Base-by-base conservation (phyloP, 352 stramenopile genomes). In the Phytophthora hybrid region DNA sequence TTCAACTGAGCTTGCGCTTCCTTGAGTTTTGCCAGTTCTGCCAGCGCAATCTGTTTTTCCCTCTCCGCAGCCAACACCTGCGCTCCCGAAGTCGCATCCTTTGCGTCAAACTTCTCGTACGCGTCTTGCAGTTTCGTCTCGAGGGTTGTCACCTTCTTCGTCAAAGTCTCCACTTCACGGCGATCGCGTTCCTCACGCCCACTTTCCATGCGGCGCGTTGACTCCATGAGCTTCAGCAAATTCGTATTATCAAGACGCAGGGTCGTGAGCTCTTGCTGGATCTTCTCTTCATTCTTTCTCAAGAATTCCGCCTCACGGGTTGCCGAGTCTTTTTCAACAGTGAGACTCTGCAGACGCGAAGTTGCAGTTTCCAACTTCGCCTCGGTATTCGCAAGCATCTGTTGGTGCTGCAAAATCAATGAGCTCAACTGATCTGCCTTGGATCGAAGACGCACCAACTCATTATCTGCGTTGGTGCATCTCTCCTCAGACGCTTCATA, bases 171-270 rank as follows among this genome's bases (percentile, higher is more conserved):
- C 14, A 78, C 73, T 16, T 93, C 85, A 21, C 80, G 74, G 5
- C 69, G 83, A 44, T 92, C 80, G 39, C 83, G 78, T 54, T 92
- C 84, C 57, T 92, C 88, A 18, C 84, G 81, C 0, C 79, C 72
- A 59, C 74, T 74, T 34, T 97, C 88, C 63, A 92, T 92, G 19
- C 84, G 79, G n/a, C 86, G 83, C 8, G 79, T 87, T 3, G 83
- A 87, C 29, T 95, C 88, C 88, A 95, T 92, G 7, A 93, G 74
- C 63, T 93, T 92, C 9, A 95, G 77, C 34, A 93, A 63, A 56
- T 92, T 93, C n/a, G 86, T 92, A 60, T 92, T 92, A 65, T 93
- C 88, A 29, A 89, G 64, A 29, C 88, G 85, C 67, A 93, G 19
- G 2, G 81, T 77, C 51, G 75, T 77, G 47, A 94, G 51, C 52